These are phyloP conservation scores for Torrubiella hemipterigena DNA, from an alignment of 2,329 filamentous ascomycete genomes.

Conservation along the genomic window DNA sequence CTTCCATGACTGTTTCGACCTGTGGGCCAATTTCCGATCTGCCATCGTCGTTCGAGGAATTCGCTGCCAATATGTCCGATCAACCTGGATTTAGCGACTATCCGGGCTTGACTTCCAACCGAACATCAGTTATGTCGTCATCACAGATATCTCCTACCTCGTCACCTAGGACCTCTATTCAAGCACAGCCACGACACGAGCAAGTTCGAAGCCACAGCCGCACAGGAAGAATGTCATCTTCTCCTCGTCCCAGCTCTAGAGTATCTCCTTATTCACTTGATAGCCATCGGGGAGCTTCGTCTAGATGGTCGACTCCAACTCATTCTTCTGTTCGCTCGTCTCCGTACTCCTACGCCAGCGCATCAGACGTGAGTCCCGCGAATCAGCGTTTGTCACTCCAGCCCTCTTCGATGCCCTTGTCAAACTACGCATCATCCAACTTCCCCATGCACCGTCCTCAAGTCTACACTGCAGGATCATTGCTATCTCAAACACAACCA, in stretches of 20 bases:
- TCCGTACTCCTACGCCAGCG: no score
- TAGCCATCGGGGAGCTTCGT: slow-evolving; percentile 49
- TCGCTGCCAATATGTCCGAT: slow-evolving; percentile 54
- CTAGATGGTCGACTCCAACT: slow-evolving; percentile 73
- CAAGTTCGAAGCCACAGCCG: slow-evolving; percentile 53
- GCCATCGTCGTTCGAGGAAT: slow-evolving; percentile 59
- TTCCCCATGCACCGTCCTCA: no score
- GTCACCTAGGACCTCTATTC: slow-evolving; percentile 54
- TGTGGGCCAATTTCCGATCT: slow-evolving; percentile 54
- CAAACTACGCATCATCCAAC: no score
- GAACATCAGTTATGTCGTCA: slow-evolving; percentile 58
- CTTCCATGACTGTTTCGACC: slow-evolving; percentile 62
- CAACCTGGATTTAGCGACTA: slow-evolving; percentile 59
- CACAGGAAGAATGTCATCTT: slow-evolving; percentile 59
- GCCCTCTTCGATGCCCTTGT: slow-evolving; percentile 37
- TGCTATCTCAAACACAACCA: no score
- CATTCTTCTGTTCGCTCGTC: no score
- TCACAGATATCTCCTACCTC: slow-evolving; percentile 62
- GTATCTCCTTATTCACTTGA: slow-evolving; percentile 62
- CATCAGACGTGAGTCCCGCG: slow-evolving; percentile 45
- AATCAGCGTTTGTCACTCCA: slow-evolving; percentile 43
- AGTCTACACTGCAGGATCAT: no score
- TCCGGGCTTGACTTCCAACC: slow-evolving; percentile 52
- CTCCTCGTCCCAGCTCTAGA: slow-evolving; percentile 54
- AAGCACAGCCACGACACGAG: slow-evolving; percentile 40